Percentiles rank a stretch among this genome's conserved stretches.
These are phyloP conservation scores for Cyclotella kingstonii DNA, from an alignment of 108 stramenopile species.

Conservation along the genomic window DNA sequence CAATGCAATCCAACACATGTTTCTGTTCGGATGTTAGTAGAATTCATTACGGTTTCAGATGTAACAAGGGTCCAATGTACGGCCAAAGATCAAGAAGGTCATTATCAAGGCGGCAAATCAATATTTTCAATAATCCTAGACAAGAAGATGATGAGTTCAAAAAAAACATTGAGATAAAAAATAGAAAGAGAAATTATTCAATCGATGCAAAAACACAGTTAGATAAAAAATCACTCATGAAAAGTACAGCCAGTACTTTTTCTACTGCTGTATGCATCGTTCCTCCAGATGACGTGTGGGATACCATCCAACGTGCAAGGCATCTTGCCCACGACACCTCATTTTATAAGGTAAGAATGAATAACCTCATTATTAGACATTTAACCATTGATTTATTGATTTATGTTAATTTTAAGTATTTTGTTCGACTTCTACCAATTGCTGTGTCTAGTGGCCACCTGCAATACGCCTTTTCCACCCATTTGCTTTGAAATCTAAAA, in stretches of 20 bases:
- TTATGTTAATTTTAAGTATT: not conserved
- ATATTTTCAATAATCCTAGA: no score
- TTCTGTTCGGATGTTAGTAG: no score
- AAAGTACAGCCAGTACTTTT: slow-evolving; percentile 26
- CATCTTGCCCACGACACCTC: slow-evolving; percentile 65
- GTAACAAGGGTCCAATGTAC: no score
- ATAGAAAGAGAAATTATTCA: not conserved
- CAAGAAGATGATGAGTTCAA: no score
- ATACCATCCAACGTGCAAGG: slow-evolving; percentile 71
- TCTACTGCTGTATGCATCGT: slow-evolving; percentile 65
- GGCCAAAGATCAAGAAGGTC: no score
- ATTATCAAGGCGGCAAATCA: no score
- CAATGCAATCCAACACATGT: no score
- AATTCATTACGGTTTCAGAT: no score
- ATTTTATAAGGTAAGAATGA: slow-evolving; percentile 34
- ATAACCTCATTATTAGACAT: not conserved
- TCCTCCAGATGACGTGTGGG: slow-evolving; percentile 73
- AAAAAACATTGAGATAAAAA: no score
- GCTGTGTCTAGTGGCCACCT: slow-evolving; percentile 60
- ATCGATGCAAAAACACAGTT: not conserved
- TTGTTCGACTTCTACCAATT: not conserved
- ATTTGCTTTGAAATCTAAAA: slow-evolving; percentile 35
- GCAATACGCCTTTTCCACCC: slow-evolving; percentile 82
- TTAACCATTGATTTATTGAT: not conserved
- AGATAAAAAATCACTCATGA: not conserved